Evolutionary conservation across 495 filamentous ascomycete genomes (phyloP), one percentile per base, ranked within the genome.

Genomic region (Trichodelitschia bisporula): DNA sequence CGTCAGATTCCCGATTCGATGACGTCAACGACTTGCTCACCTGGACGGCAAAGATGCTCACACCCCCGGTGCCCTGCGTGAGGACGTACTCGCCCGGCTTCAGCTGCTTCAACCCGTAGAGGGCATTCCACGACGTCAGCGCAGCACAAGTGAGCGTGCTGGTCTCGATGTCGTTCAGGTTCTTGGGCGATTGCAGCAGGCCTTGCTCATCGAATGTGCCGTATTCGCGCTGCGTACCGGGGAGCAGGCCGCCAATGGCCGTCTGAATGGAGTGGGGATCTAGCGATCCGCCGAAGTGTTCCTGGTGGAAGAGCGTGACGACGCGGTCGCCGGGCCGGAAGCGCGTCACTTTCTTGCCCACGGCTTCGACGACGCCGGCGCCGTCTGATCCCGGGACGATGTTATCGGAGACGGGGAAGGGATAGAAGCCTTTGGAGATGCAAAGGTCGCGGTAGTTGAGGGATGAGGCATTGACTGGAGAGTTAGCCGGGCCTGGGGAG

Each of bases 61-160:
- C 77, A 36, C 78, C 77, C 2, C 79, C 78, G 3, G 76, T 83
- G 17, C 79, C 79, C 42, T 83, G 74, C 2, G 74, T 72, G 14
- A 90, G 47, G 1, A 90, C 74, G 2, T 49, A 56, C 31, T 84
- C 56, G 1, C 77, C 79, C 0, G 71, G 66, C 47, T 61, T 64
- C 33, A 86, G 37, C 0, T 50, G 42, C 46, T 58, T 68, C 20
- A 83, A 36, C 0, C 77, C 79, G 36, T 75, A 86, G 3, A 90
- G 52, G 4, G 65, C 73, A 36, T 86, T 86, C 78, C 79, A 90
- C 9, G 66, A 67, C 2, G 79, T 86, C 28, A 86, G 38, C 1
- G 56, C 79, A 0, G 79, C 77, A 38, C 77, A 86, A 0, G 59
- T 40, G 4, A 90, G 54, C 0, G 75, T 75, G 27, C 64, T 61